A percentile compares a stretch with the other conserved stretches of the same genome.
Evolutionary conservation across 1,139 yeast genomes (phyloP).

Genomic region (Saccharomyces hybrid): DNA sequence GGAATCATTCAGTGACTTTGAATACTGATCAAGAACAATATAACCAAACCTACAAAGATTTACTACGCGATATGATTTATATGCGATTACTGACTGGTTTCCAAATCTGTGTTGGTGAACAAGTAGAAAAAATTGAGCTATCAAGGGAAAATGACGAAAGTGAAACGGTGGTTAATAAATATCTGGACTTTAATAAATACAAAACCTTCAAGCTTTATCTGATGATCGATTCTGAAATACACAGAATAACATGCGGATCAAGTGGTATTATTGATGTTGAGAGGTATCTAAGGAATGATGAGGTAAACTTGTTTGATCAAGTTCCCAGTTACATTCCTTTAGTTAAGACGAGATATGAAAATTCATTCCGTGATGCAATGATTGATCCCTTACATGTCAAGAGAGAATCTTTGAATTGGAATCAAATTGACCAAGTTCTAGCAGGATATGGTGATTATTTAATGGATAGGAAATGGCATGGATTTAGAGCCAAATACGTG

Average conservation of each 20-base stretch:
- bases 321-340: slow-evolving; percentile 33
- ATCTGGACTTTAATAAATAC: slow-evolving; percentile 35
- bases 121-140: slow-evolving; percentile 58
- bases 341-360: slow-evolving; percentile 74
- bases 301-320: slow-evolving; percentile 27
- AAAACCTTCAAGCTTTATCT: slow-evolving; percentile 61
- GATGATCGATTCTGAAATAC: slow-evolving; percentile 76
- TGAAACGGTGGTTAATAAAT: slow-evolving; percentile 23
- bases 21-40: slow-evolving; percentile 33
- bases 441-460: slow-evolving; percentile 82
- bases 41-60: slow-evolving; percentile 45
- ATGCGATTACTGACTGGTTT: slow-evolving; percentile 78
- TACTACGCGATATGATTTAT: slow-evolving; percentile 83
- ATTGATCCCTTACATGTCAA: slow-evolving; percentile 49
- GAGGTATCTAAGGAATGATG: slow-evolving; percentile 42
- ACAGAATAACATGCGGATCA: slow-evolving; percentile 65
- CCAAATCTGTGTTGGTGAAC: slow-evolving; percentile 73
- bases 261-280: slow-evolving; percentile 71
- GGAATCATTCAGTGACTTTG: slow-evolving; percentile 37
- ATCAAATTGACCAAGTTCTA: slow-evolving; percentile 75
- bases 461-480: slow-evolving; percentile 45
- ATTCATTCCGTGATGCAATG: slow-evolving; percentile 50
- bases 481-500: slow-evolving; percentile 73
- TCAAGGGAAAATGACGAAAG: slow-evolving; percentile 34
- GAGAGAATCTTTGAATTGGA: slow-evolving; percentile 71